Evolutionary conservation across 257 asterid species (phyloP), one percentile per base, ranked within the genome.

Genomic region (Plantago ovata): DNA sequence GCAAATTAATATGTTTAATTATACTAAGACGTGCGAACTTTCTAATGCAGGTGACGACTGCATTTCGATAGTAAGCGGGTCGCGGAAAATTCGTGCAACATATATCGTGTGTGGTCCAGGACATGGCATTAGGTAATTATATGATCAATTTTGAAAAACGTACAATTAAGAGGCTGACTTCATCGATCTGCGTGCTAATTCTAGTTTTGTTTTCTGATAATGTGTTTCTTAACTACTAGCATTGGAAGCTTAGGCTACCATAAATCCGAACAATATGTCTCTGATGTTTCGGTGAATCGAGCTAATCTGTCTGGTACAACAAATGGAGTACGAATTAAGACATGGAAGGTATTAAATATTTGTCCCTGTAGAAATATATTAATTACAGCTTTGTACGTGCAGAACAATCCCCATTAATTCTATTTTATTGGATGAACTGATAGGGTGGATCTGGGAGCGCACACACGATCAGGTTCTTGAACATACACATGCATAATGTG

Each of bases 401-500:
- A n/a, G n/a, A n/a, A n/a, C n/a, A n/a, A n/a, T n/a, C n/a, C n/a
- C n/a, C n/a, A n/a, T 7, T 14, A 3, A 6, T 4, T 13, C 11
- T 9, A 12, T 56, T 56, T 9, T 38, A 38, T 40, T 20, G 21
- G 18, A 42, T 3, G 12, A 10, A 15, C 76, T n/a, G n/a, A n/a
- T n/a, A 89, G 94, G 97, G 97, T 11, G 97, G 96, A 47, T 82
- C 87, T 11, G 97, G 97, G 54, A 83, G 77, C 64, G 96, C 86
- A 64, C 82, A 69, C 72, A 84, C 82, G 76, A 86, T 90, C 54
- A 81, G 63, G 45, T 90, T 90, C 68, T 80, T 69, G 56, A 84
- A 86, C 41, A 56, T 90, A 33, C 69, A 70, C 50, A 84, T 86
- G 95, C 45, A 73, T 7, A 64, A 81, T 56, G 97, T 86, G 39